Base-by-base conservation (phyloP, 495 filamentous ascomycete genomes). In the Penicillium goetzii region DNA sequence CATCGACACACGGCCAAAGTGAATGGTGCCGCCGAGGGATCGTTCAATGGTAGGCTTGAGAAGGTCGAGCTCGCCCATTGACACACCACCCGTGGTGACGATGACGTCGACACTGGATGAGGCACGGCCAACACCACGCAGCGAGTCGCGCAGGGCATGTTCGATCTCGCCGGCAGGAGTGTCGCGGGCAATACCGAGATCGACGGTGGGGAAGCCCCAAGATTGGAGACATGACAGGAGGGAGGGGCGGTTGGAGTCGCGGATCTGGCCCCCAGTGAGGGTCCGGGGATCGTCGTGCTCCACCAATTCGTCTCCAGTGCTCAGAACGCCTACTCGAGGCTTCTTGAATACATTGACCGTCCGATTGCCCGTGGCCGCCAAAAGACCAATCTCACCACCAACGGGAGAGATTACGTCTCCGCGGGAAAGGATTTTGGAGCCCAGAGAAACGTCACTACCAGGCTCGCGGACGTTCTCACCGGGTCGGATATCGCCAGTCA, bases 11-110 rank as follows among this genome's bases (percentile, higher is more conserved):
- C 96, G 88, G 43, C 95, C 95, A 71, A 99, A 99, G 75, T 98
- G 95, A 68, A 99, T 96, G 0, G 90, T 96, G 15, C 95, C 95
- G 60, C 92, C 90, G 6, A 98, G 85, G 2, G 87, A 82, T 57
- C 93, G 89, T 78, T 98, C 95, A 71, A 99, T 92, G 5, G 93
- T 97, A 1, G 96, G 95, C 75, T 99, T 99, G 53, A 99, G 87
- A 33, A 99, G 87, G 72, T 99, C 95, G 1, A 97, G 87, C 77
- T 99, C 95, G 62, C 95, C 95, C 95, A 99, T 99, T 15, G 92
- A 97, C 23, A 97, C 95, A 21, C 95, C 96, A 34, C 95, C 95
- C 0, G 91, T 93, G 14, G 96, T 98, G 66, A 99, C 87, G 54
- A 98, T 83, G 28, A 98, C 83, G 68, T 97, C 93, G 26, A 89